Conservation (phyloP, 1,284 basidiomycete genomes). For the Ustilago nuda region DNA sequence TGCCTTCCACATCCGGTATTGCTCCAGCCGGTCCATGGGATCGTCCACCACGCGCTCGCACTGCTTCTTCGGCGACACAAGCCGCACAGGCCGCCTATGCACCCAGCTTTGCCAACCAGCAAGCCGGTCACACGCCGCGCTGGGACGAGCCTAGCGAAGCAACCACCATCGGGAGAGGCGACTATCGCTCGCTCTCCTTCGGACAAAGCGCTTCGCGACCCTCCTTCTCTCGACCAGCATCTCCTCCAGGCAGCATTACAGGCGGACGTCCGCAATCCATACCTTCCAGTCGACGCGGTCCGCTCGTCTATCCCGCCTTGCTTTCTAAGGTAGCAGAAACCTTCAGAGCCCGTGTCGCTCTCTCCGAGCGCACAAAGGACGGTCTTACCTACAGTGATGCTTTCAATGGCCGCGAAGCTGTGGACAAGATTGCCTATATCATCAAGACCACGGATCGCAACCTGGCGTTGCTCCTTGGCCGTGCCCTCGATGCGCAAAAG, state of each 20-base stretch:
- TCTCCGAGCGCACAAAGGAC: slow-evolving; percentile 88
- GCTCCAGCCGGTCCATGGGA: slow-evolving; percentile 35
- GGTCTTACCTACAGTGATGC: slow-evolving; percentile 94
- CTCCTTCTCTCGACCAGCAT: slow-evolving; percentile 28
- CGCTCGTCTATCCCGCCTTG: slow-evolving; percentile 88
- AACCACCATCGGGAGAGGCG: slow-evolving; percentile 34
- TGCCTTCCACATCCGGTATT: slow-evolving; percentile 16
- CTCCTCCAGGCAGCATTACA: slow-evolving; percentile 47
- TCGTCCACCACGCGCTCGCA: slow-evolving; percentile 50
- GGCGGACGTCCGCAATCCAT: slow-evolving; percentile 11
- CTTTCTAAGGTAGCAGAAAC: slow-evolving; percentile 93
- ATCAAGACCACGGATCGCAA: slow-evolving; percentile 98
- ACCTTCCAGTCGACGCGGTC: slow-evolving; percentile 43
- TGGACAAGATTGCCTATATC: slow-evolving; percentile 94
- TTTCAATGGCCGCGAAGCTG: slow-evolving; percentile 96
- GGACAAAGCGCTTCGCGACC: slow-evolving; percentile 36
- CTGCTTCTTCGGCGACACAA: slow-evolving; percentile 56
- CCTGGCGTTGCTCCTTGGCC: slow-evolving; percentile 89
- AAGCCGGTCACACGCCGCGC: slow-evolving; percentile 17
- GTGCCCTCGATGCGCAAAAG: slow-evolving; percentile 96
- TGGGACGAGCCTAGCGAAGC: slow-evolving; percentile 36
- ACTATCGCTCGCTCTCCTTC: slow-evolving; percentile 52
- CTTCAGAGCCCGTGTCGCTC: slow-evolving; percentile 83
- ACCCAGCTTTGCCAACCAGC: slow-evolving; percentile 40
- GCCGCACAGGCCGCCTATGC: slow-evolving; percentile 57